Percentiles rank a stretch among this genome's conserved stretches.
These are phyloP conservation scores for Aspergillus nanangensis DNA, from an alignment of 495 filamentous ascomycete species.

Conservation along the genomic window DNA sequence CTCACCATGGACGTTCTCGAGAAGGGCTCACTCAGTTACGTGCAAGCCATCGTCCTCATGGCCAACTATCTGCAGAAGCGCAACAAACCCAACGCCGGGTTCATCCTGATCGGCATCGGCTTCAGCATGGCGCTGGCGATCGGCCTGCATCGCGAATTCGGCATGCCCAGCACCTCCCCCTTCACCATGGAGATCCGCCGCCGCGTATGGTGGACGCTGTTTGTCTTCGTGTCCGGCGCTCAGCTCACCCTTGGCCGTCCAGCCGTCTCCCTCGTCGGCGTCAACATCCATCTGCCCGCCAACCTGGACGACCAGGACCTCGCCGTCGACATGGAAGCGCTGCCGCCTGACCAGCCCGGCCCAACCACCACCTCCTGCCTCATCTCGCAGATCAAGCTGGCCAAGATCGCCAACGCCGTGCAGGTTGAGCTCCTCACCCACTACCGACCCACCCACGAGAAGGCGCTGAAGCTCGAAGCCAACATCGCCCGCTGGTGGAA, in stretches of 20 bases:
- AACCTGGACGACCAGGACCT: constrained; percentile 20
- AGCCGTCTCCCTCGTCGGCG: constrained; percentile 16
- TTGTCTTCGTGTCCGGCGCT: constrained; percentile 17
- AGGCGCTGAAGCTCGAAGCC: constrained; percentile 12
- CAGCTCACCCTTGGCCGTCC: constrained; percentile 17
- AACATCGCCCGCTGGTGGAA: constrained; percentile 12
- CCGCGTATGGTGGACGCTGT: constrained; percentile 33
- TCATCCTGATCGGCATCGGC: constrained; percentile 18
- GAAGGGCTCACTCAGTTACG: constrained; percentile 18
- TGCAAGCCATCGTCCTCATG: constrained; percentile 16
- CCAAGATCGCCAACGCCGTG: constrained; percentile 21
- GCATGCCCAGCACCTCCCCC: constrained; percentile 19
- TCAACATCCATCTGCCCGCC: constrained; percentile 16
- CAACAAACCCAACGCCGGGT: constrained; percentile 19
- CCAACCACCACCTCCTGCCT: constrained; percentile 18
- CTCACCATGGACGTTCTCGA: constrained; percentile 17
- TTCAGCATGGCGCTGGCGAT: constrained; percentile 21
- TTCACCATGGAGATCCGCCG: constrained; percentile 32
- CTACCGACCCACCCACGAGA: constrained; percentile 13
- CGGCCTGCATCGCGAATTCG: constrained; percentile 18
- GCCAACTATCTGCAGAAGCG: constrained; percentile 19
- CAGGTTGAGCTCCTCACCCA: constrained; percentile 19
- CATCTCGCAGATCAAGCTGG: constrained; percentile 19
- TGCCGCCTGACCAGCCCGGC: constrained; percentile 9
- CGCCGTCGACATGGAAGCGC: constrained; percentile 19